Evolutionary conservation across 192 early-diverging fungal genomes (phyloP).

Genomic region (Gryganskiella cystojenkinii): DNA sequence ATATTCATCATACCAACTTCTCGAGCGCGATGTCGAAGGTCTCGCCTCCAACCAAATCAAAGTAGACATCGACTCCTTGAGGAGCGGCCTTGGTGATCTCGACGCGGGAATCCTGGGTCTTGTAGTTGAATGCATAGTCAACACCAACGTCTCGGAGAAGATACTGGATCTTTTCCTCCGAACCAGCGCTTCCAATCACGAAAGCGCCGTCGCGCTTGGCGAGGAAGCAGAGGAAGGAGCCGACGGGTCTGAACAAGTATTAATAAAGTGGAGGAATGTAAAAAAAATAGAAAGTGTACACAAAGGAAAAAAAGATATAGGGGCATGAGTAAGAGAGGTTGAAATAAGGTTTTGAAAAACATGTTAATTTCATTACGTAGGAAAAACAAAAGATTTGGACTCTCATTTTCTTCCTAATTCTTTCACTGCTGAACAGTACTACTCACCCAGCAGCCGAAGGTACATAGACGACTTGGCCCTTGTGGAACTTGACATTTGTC

Average conservation of each 20-base stretch:
- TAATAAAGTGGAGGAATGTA: no score
- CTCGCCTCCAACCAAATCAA: conserved; percentile 88
- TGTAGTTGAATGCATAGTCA: conserved; percentile 92
- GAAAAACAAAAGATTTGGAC: no score
- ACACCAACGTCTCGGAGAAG: conserved; percentile 72
- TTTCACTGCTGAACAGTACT: conserved; percentile 58
- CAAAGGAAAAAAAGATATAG: background rate
- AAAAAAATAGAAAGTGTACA: background rate
- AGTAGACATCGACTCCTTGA: conserved; percentile 88
- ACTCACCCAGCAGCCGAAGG: conserved; percentile 81
- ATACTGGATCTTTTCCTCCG: conserved; percentile 82
- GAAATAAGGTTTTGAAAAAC: no score
- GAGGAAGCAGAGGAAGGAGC: conserved; percentile 69
- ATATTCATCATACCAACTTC: no score
- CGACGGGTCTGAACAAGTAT: conserved; percentile 1
- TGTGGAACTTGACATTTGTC: conserved; percentile 74
- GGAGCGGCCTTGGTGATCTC: conserved; percentile 74
- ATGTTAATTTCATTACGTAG: no score
- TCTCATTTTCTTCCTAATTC: no score
- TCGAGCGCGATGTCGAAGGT: conserved; percentile 80
- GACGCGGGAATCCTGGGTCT: conserved; percentile 64
- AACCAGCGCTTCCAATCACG: conserved; percentile 85
- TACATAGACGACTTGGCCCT: conserved; percentile 84
- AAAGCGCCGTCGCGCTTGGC: conserved; percentile 77
- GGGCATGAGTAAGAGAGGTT: no score